Percentiles rank a stretch among this genome's conserved stretches.
Evolutionary conservation across 768 basidiomycete genomes (phyloP).

Genomic region (Mycena galericulata): DNA sequence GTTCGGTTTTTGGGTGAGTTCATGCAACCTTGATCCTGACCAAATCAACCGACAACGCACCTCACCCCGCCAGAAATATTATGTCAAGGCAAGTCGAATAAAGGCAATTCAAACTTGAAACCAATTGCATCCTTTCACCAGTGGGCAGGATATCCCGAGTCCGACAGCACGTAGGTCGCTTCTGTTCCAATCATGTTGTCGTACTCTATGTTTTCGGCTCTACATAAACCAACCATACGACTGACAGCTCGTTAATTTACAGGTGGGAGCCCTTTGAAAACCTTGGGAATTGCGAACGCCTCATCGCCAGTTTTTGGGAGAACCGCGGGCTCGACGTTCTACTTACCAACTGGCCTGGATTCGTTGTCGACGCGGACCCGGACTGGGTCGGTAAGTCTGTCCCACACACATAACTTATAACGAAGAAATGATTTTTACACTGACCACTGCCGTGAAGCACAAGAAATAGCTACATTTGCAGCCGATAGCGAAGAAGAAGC

Average conservation of each 20-base stretch:
- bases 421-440: neutral
- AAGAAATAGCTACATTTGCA: neutral
- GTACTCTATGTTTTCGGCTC: no score
- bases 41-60: neutral
- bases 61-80: neutral
- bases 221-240: no score
- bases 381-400: constrained; percentile 1
- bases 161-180: neutral
- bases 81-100: neutral
- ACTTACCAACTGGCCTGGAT: neutral
- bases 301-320: constrained; percentile 8
- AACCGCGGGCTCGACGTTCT: neutral
- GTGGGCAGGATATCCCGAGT: constrained; percentile 4
- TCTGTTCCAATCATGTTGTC: neutral
- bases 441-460: neutral
- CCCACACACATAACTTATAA: neutral
- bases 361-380: neutral
- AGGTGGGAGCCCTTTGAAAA: constrained; percentile 11
- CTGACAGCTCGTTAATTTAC: neutral
- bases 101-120: neutral
- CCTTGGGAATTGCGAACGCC: neutral
- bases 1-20: neutral
- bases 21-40: neutral
- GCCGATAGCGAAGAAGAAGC: no score
- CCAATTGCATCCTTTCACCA: neutral